Conservation (phyloP, 495 filamentous ascomycete genomes). For the Talaromyces adpressus region DNA sequence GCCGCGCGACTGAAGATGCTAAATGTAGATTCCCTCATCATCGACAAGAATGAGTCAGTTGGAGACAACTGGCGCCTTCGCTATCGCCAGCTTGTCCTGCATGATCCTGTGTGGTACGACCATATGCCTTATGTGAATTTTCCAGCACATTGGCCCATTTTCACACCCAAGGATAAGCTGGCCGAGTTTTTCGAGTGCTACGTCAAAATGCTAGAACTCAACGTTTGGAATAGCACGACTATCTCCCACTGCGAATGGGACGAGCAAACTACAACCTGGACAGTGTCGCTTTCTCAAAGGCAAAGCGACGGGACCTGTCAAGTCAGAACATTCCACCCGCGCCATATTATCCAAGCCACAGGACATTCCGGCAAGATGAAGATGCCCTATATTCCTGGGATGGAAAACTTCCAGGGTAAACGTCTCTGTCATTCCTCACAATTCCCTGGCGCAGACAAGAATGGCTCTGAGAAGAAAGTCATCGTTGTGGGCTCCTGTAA, state of each 20-base stretch:
- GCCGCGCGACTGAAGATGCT: constrained; percentile 70
- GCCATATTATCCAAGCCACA: constrained; percentile 64
- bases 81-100: constrained; percentile 55
- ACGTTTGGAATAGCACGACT: constrained; percentile 60
- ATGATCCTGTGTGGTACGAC: constrained; percentile 73
- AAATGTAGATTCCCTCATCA: constrained; percentile 52
- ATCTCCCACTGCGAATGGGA: constrained; percentile 47
- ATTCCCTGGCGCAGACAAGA: constrained; percentile 49
- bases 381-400: constrained; percentile 55
- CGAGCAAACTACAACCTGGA: constrained; percentile 51
- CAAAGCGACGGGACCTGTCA: constrained; percentile 41
- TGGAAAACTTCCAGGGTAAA: constrained; percentile 46
- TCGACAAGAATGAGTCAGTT: constrained; percentile 58
- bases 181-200: constrained; percentile 75
- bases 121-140: constrained; percentile 69
- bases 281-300: constrained; percentile 44
- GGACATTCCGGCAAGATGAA: constrained; percentile 68
- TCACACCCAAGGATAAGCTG: constrained; percentile 76
- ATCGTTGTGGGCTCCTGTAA: constrained; percentile 77
- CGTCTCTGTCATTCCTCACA: constrained; percentile 64
- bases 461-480: constrained; percentile 53
- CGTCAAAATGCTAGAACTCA: constrained; percentile 64
- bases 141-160: constrained; percentile 57
- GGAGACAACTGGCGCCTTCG: constrained; percentile 77
- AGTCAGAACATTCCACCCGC: constrained; percentile 53